Base-by-base conservation (phyloP, 495 filamentous ascomycete genomes). In the Zalerion maritima region DNA sequence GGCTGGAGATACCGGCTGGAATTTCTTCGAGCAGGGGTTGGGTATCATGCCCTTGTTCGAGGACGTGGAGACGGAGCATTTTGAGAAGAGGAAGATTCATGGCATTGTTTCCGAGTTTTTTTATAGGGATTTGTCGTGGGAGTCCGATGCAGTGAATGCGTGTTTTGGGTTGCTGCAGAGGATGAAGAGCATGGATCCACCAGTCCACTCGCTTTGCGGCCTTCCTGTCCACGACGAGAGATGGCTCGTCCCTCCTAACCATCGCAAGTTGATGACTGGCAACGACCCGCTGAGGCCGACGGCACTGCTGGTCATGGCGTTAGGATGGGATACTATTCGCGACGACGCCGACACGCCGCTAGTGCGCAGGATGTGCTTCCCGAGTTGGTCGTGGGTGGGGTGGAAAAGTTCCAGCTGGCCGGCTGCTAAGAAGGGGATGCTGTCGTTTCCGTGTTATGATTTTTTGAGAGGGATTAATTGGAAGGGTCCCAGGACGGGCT, bases 331-430 rank as follows among this genome's bases (percentile, higher is more conserved):
- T 3, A n/a, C 11, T 9, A 19, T 22, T 10, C 13, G 29, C 14
- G 18, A 31, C 2, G 11, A 12, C 13, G 18, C 19, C n/a, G n/a
- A n/a, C n/a, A n/a, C n/a, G n/a, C n/a, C n/a, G n/a, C n/a, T n/a
- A 14, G n/a, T 31, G 5, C 29, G 29, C 13, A 14, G 29, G 0
- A 19, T 22, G 10, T 19, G 19, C 6, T 31, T 31, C 19, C 29
- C 29, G 1, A 31, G 29, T 15, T 31, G 29, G 29, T 31, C 29
- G 11, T 31, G 29, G 29, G 24, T 22, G 11, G 29, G 29, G 17
- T 31, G 29, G 29, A 9, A 31, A 13, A 22, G 18, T 14, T 10
- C 3, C 2, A n/a, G n/a, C n/a, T n/a, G n/a, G n/a, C n/a, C n/a
- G n/a, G n/a, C n/a, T n/a, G n/a, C n/a, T n/a, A n/a, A n/a, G n/a